A percentile compares a stretch with the other conserved stretches of the same genome.
phyloP scores from a whole-genome alignment of 2,329 filamentous ascomycete species.

The Lomentospora prolificans region DNA sequence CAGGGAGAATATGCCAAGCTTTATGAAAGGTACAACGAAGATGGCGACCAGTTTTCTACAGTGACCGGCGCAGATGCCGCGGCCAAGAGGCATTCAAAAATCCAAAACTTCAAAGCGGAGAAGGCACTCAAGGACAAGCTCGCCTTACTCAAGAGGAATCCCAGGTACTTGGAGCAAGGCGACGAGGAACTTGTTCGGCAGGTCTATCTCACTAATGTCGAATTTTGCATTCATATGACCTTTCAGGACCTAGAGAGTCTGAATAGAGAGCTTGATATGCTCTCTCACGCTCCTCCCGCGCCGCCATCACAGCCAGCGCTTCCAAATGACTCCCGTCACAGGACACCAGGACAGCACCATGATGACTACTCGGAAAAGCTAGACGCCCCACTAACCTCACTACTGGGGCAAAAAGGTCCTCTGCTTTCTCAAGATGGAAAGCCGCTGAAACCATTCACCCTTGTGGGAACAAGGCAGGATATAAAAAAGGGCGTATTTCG shows the following conservation, averaged over 20 bases:
- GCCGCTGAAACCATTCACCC: conserved; percentile 82
- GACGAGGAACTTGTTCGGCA: conserved; percentile 81
- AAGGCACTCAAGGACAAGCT: conserved; percentile 76
- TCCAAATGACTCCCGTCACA: conserved; percentile 29
- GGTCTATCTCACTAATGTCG: conserved; percentile 66
- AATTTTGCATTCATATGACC: conserved; percentile 64
- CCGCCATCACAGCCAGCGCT: conserved; percentile 34
- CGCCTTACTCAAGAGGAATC: conserved; percentile 42
- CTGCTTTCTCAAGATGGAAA: conserved; percentile 71
- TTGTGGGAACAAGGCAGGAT: conserved; percentile 67
- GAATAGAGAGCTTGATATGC: conserved; percentile 72
- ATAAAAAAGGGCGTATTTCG: conserved; percentile 75
- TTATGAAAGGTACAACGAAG: conserved; percentile 63
- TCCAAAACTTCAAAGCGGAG: conserved; percentile 73
- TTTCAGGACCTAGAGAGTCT: conserved; percentile 84
- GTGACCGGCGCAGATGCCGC: conserved; percentile 50
- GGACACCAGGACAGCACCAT: conserved; percentile 20
- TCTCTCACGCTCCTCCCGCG: conserved; percentile 59
- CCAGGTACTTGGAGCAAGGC: conserved; percentile 25
- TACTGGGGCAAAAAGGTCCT: conserved; percentile 50
- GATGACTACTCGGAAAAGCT: conserved; percentile 63
- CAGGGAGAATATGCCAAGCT: conserved; percentile 53
- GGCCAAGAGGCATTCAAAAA: conserved; percentile 70
- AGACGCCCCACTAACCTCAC: conserved; percentile 50
- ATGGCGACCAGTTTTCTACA: conserved; percentile 62